Evolutionary conservation across 352 stramenopile species (phyloP).

Genomic region (Globisporangium iwayamae): DNA sequence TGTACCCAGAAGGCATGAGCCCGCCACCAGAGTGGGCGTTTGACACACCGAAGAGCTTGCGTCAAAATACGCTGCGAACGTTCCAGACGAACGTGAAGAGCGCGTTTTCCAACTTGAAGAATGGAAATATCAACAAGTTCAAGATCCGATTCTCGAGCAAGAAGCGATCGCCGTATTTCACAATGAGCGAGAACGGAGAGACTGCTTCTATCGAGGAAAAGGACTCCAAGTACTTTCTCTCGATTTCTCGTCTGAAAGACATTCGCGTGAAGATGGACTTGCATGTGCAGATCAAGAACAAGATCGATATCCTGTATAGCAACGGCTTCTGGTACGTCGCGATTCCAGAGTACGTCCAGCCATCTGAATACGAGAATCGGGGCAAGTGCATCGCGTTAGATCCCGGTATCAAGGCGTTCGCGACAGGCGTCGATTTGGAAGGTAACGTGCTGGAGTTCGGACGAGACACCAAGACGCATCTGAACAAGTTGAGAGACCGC

Average conservation of each 20-base stretch:
- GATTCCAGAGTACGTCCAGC: no score
- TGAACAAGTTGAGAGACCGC: no score
- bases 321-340: no score
- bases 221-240: background rate
- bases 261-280: background rate
- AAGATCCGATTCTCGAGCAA: background rate
- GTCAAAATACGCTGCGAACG: background rate
- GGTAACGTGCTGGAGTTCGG: no score
- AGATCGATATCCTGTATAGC: background rate
- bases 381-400: no score
- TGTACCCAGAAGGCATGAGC: background rate
- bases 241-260: background rate
- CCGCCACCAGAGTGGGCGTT: background rate
- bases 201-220: background rate
- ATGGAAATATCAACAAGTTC: no score
- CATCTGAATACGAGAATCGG: no score
- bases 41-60: background rate
- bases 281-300: background rate
- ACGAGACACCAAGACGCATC: no score
- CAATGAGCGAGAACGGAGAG: background rate
- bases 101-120: no score
- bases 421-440: no score
- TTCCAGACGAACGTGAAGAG: background rate
- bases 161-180: background rate
- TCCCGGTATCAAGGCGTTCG: no score